Conservation (phyloP, 371 early-diverging fungal species). For the Mortierella sp. region DNA sequence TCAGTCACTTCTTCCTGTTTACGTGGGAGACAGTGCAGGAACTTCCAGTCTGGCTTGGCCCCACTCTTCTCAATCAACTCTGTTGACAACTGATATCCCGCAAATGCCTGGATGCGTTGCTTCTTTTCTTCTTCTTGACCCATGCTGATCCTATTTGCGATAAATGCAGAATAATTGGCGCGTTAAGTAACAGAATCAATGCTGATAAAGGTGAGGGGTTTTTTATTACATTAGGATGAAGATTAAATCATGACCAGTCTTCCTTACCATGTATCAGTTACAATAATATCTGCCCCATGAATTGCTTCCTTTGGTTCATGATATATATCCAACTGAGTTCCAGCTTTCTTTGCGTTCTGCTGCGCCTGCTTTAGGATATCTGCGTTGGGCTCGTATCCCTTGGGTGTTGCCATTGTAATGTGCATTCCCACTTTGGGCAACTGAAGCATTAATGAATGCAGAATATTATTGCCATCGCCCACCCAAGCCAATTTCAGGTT, state of each 20-base stretch:
- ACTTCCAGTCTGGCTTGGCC: conserved; percentile 90
- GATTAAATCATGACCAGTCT: background rate
- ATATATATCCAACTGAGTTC: conserved; percentile 70
- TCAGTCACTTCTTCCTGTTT: conserved; percentile 97
- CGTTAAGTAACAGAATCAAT: background rate
- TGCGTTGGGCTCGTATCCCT: conserved; percentile 79
- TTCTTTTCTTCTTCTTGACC: conserved; percentile 95
- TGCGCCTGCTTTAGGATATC: conserved; percentile 74
- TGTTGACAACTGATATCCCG: conserved; percentile 90
- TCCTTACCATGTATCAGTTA: conserved; percentile 94
- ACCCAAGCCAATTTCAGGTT: conserved; percentile 93
- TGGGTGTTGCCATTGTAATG: conserved; percentile 88
- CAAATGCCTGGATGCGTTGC: conserved; percentile 83
- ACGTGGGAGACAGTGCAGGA: conserved; percentile 97
- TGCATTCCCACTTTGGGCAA: conserved; percentile 91
- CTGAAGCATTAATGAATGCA: conserved; percentile 89
- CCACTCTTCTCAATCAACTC: conserved; percentile 80
- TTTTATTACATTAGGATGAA: background rate
- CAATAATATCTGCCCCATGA: conserved; percentile 85
- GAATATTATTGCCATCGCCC: conserved; percentile 96
- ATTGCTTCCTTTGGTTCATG: conserved; percentile 84
- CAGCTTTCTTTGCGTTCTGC: conserved; percentile 63
- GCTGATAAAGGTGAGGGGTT: background rate
- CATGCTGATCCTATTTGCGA: conserved; percentile 83
- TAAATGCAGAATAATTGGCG: background rate